phyloP scores from a whole-genome alignment of 257 asterid species.

The Forsythia suspensa region DNA sequence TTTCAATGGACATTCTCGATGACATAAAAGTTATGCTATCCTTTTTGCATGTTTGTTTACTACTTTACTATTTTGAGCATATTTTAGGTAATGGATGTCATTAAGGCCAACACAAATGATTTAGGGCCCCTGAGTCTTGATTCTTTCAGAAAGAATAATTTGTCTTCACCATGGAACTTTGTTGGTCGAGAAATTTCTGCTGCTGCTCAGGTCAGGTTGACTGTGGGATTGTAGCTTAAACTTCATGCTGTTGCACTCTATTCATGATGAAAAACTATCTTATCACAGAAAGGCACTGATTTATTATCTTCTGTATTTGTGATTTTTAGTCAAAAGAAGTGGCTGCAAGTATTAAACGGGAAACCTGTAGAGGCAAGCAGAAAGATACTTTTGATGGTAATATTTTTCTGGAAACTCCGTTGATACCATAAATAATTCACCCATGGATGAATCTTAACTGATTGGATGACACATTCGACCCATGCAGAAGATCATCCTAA shows the following conservation, averaged over 20 bases:
- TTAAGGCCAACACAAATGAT: conserved; percentile 64
- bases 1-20: conserved; percentile 9
- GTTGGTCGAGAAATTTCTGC: conserved; percentile 40
- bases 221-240: conserved; percentile 8
- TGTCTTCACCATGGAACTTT: conserved; percentile 80
- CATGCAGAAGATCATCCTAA: conserved; percentile 59
- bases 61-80: conserved; percentile 22
- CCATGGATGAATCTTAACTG: conserved; percentile 5
- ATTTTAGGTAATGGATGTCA: conserved; percentile 72
- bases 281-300: conserved; percentile 24
- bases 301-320: conserved; percentile 23
- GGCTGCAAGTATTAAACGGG: conserved; percentile 44
- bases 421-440: conserved; percentile 17
- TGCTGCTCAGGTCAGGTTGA: conserved; percentile 54
- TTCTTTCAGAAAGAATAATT: conserved; percentile 58
- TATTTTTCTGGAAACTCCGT: conserved; percentile 9
- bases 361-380: conserved; percentile 42
- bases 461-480: conserved; percentile 19
- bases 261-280: conserved; percentile 18
- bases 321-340: conserved; percentile 41
- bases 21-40: not conserved
- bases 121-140: conserved; percentile 77
- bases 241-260: conserved; percentile 4
- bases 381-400: conserved; percentile 54
- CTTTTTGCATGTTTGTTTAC: not conserved